These are phyloP conservation scores for Capniomyces stellatus DNA, from an alignment of 371 early-diverging fungal genomes.

Conservation along the genomic window DNA sequence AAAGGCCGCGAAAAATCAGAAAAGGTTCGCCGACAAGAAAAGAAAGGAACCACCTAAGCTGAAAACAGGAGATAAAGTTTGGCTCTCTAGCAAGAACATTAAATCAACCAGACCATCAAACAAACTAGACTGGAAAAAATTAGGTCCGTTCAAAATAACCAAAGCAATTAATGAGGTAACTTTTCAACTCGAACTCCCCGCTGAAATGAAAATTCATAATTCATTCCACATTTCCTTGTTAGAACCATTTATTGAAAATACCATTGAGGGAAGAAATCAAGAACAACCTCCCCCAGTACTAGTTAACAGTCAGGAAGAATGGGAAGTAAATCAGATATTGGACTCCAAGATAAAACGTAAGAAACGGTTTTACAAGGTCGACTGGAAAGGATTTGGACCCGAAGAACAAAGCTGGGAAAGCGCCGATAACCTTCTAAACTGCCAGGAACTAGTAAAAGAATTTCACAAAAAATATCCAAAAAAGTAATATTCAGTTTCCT, in stretches of 20 bases:
- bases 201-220: conserved; percentile 2
- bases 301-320: background rate
- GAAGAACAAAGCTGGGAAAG: conserved; percentile 8
- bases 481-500: too few relatives aligned
- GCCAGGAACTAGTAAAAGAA: too few relatives aligned
- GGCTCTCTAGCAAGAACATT: background rate
- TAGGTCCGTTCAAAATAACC: conserved; percentile 5
- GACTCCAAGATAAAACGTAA: background rate
- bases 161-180: conserved; percentile 3
- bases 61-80: conserved; percentile 1
- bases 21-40: conserved; percentile 6
- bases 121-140: conserved; percentile 1
- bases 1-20: background rate
- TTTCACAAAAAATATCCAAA: too few relatives aligned
- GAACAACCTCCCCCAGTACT: background rate
- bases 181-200: conserved; percentile 1
- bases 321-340: background rate
- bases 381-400: conserved; percentile 2
- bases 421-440: too few relatives aligned
- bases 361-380: background rate
- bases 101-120: conserved; percentile 1
- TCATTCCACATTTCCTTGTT: conserved; percentile 1
- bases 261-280: background rate
- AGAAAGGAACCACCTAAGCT: background rate
- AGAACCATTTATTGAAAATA: background rate